Evolutionary conservation across 345 rosid species (phyloP), one percentile per base, ranked within the genome.

Genomic region (Dipteronia dyeriana): DNA sequence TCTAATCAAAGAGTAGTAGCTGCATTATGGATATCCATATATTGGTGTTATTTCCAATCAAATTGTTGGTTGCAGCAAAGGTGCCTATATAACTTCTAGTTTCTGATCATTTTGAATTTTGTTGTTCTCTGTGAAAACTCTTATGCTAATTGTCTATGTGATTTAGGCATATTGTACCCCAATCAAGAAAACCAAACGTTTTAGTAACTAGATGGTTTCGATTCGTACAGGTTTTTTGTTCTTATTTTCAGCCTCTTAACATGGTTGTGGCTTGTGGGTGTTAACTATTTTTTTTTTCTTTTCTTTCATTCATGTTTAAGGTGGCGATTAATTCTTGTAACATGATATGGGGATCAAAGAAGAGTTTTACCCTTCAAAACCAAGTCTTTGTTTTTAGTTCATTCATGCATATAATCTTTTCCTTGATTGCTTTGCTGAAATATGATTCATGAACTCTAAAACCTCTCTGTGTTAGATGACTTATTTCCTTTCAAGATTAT

Each of bases 111-210:
- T 74, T 78, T 66, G 39, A 69, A 60, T 78, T 72, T 82, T 80
- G 64, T 72, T 74, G 75, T 7, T 71, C 72, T 67, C 72, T 67
- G 76, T 79, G 79, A 67, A 34, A 78, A 66, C 78, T 79, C 78
- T 22, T 86, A 80, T 76, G 82, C 88, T 82, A 86, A 89, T 88
- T 85, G 80, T 82, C 81, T 78, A 73, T 84, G 81, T 76, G 86
- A 70, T 49, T 71, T 87, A 83, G 88, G 86, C 74, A 41, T 80
- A 71, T 82, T 79, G 71, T 86, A 26, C 23, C 26, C 77, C 61
- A 68, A 76, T 83, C 78, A 81, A 84, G 79, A 79, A 84, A 78
- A 7, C 84, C 66, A 73, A 79, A 79, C 77, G 69, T 76, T 84
- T 77, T 78, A 77, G 86, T 81, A 76, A 77, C 78, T 80, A 77